Base-by-base conservation (phyloP, 1,284 basidiomycete genomes). In the Taiwanofungus camphoratus region DNA sequence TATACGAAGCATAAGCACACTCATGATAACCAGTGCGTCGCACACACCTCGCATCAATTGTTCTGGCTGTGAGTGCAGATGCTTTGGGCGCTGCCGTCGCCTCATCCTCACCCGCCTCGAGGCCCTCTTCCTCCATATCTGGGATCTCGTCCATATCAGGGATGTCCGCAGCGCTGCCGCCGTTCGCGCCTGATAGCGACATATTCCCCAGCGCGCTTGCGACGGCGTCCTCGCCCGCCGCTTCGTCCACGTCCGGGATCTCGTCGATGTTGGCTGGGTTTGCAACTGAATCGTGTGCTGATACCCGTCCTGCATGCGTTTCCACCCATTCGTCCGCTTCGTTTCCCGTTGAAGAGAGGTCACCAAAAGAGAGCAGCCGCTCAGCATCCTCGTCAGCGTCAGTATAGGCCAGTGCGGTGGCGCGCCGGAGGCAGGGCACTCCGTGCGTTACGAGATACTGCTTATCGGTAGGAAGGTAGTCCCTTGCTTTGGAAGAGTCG, bases 371-470 rank as follows among this genome's bases (percentile, higher is more conserved):
- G 39, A 97, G 73, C 15, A 96, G 71, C 42, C 91, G 87, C 64
- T 97, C 92, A 0, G 87, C 89, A 58, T 96, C 93, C 64, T 94
- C 92, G 61, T 96, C 92, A 12, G 86, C 89, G 57, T 95, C 92
- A 1, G 91, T 93, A 65, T 96, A 96, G 30, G 89, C 90, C 36
- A 97, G 77, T 12, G 92, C 87, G 2, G 86, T 90, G 4, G 93
- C 93, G 55, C 93, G 80, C 44, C 92, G 80, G 29, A 96, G 77
- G 64, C 92, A 96, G 4, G 93, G 90, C 18, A 97, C 93, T 51
- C 92, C 92, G 27, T 87, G 81, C 35, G 89, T 92, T 57, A 98
- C 81, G 43, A 99, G 82, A 65, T 95, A 99, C 64, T 99, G 95
- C 71, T 96, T 99, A 68, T 95, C 91, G 3, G 74, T 60, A 0